Evolutionary conservation across 345 rosid genomes (phyloP).

Genomic region (Balakata baccata): DNA sequence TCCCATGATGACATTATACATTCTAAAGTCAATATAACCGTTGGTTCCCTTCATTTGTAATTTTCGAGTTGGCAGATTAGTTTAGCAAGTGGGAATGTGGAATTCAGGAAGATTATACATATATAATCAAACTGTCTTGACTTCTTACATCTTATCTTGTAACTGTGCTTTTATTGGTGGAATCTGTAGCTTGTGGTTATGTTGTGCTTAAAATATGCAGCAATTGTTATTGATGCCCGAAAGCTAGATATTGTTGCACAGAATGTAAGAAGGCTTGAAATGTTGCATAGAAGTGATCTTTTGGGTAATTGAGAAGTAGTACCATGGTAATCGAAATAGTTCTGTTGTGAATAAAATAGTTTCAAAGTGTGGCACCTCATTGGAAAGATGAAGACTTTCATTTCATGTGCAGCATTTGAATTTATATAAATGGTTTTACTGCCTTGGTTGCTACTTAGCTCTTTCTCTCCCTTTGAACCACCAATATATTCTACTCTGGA

Average conservation of each 20-base stretch:
- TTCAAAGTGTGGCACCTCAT: not conserved
- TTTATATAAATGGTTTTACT: not conserved
- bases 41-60: not conserved
- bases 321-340: not conserved
- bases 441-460: not conserved
- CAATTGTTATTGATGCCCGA: not conserved
- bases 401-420: not conserved
- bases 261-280: not conserved
- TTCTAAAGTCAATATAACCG: not conserved
- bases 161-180: not conserved
- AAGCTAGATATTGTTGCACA: not conserved
- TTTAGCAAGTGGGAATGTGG: not conserved
- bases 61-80: not conserved
- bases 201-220: not conserved
- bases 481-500: conserved; percentile 22
- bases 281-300: not conserved
- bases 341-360: not conserved
- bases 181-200: not conserved
- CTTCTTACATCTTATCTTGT: not conserved
- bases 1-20: not conserved
- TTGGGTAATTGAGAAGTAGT: not conserved
- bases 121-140: not conserved
- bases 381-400: not conserved
- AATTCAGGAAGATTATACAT: not conserved
- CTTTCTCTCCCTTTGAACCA: not conserved